These are phyloP conservation scores for Neophaeococcomyces mojaviensis DNA, from an alignment of 2,329 filamentous ascomycete genomes.

Conservation along the genomic window DNA sequence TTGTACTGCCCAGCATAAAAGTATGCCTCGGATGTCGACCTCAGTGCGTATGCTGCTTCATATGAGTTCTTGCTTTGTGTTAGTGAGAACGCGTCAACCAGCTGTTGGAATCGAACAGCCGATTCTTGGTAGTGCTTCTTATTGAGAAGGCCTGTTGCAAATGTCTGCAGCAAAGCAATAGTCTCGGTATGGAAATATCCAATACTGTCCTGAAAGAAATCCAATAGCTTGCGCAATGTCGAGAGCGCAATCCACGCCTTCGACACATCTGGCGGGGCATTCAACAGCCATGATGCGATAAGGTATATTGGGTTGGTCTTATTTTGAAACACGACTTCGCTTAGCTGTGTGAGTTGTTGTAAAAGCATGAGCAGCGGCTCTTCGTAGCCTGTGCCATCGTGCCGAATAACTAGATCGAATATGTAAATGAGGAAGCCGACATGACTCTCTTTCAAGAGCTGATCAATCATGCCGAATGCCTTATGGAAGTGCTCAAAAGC, in stretches of 20 bases:
- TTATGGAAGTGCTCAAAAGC: slow-evolving; percentile 22
- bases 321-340: slow-evolving; percentile 18
- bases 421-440: slow-evolving; percentile 24
- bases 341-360: slow-evolving; percentile 19
- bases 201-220: slow-evolving; percentile 24
- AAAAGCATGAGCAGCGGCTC: slow-evolving; percentile 21
- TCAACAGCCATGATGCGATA: slow-evolving; percentile 17
- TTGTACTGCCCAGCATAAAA: slow-evolving; percentile 20
- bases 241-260: slow-evolving; percentile 20
- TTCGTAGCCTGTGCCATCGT: slow-evolving; percentile 22
- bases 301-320: slow-evolving; percentile 20
- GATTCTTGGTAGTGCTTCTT: slow-evolving; percentile 20
- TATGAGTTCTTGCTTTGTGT: slow-evolving; percentile 19
- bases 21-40: slow-evolving; percentile 22
- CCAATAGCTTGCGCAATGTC: slow-evolving; percentile 18
- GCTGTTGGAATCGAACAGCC: slow-evolving; percentile 21
- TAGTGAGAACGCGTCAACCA: slow-evolving; percentile 22
- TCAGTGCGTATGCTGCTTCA: slow-evolving; percentile 21
- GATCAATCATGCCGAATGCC: slow-evolving; percentile 19
- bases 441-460: slow-evolving; percentile 20
- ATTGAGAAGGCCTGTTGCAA: slow-evolving; percentile 21
- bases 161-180: slow-evolving; percentile 22
- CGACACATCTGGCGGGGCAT: slow-evolving; percentile 12
- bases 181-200: slow-evolving; percentile 23
- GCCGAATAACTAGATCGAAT: slow-evolving; percentile 22